Base-by-base conservation (phyloP, 805 yeast species). In the Candida golubevii region DNA sequence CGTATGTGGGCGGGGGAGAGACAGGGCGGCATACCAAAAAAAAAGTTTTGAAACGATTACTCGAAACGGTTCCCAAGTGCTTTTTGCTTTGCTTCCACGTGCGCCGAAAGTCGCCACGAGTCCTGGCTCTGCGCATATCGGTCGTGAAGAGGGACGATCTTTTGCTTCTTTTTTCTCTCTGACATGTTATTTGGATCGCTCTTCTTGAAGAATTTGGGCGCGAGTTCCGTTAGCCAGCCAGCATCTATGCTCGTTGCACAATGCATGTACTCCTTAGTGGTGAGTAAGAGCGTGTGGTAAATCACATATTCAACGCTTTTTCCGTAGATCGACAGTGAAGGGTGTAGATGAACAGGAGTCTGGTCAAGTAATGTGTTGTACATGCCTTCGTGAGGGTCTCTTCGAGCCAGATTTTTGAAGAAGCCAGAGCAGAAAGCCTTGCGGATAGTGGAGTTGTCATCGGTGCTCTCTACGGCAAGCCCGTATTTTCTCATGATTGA, bases 251-350 rank as follows among this genome's bases (percentile, higher is more conserved):
- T 76, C 13, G 90, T 85, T 27, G 85, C 82, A 54, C 88, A 88
- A 44, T 93, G 85, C 96, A 91, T 88, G 58, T 86, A 93, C 71
- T 91, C 98, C 58, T 82, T 82, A 12, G 85, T 78, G 0, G 99
- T 91, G 51, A 88, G 72, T 28, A 89, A 77, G 42, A 89, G 72
- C 29, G 89, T 85, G 57, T 89, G 89, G 57, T 88, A 90, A 8
- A 91, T 62, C 36, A 89, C 84, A 65, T 87, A 88, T 47, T 85
- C 91, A 10, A 91, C 86, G 32, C 74, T 76, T 45, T 67, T 67
- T 12, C 76, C 75, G 57, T 75, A 79, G 14, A 91, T 61, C 4
- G 88, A 67, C 48, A 95, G 85, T 2, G 95, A 85, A 1, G 99
- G 99, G 61, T 91, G 97, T 47, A 91, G 75, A 46, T 76, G 79